Evolutionary conservation across 108 stramenopile species (phyloP).

Genomic region (Pseudonitzschia multistriata): DNA sequence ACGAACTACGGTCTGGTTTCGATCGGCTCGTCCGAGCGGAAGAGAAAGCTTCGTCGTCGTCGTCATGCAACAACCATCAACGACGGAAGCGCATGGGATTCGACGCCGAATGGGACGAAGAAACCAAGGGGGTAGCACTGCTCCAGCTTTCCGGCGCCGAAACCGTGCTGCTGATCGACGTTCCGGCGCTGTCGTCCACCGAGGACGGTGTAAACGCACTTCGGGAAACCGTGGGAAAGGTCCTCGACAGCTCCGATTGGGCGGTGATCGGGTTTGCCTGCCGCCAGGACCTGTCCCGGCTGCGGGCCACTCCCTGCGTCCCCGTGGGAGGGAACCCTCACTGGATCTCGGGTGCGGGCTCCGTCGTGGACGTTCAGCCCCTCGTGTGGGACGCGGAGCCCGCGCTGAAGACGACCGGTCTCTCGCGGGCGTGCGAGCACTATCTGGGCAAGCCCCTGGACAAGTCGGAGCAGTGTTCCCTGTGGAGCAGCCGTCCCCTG

Average conservation of each 20-base stretch:
- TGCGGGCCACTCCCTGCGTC: conserved; percentile 43
- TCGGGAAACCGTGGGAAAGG: conserved; percentile 45
- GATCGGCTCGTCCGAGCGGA: conserved; percentile 5
- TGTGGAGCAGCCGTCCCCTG: conserved; percentile 62
- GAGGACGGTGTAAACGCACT: conserved; percentile 57
- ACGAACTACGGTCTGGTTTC: conserved; percentile 31
- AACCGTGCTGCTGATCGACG: conserved; percentile 58
- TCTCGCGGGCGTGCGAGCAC: conserved; percentile 52
- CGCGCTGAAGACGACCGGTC: conserved; percentile 37
- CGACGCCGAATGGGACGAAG: conserved; percentile 74
- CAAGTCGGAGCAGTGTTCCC: conserved; percentile 72
- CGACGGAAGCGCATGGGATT: conserved; percentile 49
- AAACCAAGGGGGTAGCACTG: conserved; percentile 48
- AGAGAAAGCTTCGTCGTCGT: background rate
- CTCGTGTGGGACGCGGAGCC: conserved; percentile 46
- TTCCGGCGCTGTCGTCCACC: conserved; percentile 57
- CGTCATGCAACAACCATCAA: background rate
- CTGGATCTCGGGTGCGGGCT: conserved; percentile 33
- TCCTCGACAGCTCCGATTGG: conserved; percentile 43
- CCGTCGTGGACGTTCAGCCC: conserved; percentile 43
- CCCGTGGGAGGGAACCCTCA: conserved; percentile 12
- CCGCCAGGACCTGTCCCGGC: conserved; percentile 62
- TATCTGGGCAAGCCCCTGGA: conserved; percentile 73
- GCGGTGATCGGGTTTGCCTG: conserved; percentile 64
- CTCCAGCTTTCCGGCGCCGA: conserved; percentile 53